Evolutionary conservation across 2,329 filamentous ascomycete species (phyloP).

Genomic region (Plectosphaerella plurivora): DNA sequence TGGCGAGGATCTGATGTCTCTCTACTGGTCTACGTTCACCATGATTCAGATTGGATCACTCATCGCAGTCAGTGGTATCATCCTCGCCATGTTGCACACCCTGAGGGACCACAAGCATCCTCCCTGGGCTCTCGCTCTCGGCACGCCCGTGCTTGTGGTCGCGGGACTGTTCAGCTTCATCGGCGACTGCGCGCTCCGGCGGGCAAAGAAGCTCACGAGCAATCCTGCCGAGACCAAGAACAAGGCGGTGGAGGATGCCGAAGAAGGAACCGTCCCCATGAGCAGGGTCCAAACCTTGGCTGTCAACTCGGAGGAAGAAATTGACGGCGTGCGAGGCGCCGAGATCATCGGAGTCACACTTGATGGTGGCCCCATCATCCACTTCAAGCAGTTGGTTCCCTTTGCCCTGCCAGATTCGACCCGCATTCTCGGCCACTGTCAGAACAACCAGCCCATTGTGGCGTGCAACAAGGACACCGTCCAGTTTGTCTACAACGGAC

Average conservation of each 20-base stretch:
- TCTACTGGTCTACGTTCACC: conserved; percentile 60
- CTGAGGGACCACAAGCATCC: conserved; percentile 46
- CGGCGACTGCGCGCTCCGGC: conserved; percentile 31
- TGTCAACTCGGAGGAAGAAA: conserved; percentile 18
- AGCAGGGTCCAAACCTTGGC: conserved; percentile 38
- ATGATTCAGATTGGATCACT: conserved; percentile 54
- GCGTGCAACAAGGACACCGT: conserved; percentile 30
- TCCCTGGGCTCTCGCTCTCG: conserved; percentile 55
- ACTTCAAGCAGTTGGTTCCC: conserved; percentile 30
- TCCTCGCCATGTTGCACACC: conserved; percentile 47
- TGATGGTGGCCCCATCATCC: conserved; percentile 41
- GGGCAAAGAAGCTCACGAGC: conserved; percentile 21
- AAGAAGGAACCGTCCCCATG: conserved; percentile 25
- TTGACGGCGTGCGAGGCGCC: conserved; percentile 20
- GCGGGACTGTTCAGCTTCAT: conserved; percentile 48
- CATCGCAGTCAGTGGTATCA: conserved; percentile 54
- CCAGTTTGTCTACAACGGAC: conserved; percentile 20
- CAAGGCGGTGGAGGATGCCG: conserved; percentile 13
- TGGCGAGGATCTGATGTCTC: conserved; percentile 53
- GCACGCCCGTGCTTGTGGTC: conserved; percentile 56
- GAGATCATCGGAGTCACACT: conserved; percentile 40
- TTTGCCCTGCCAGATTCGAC: conserved; percentile 23
- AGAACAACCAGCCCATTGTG: conserved; percentile 30
- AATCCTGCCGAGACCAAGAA: conserved; percentile 15
- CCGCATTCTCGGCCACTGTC: conserved; percentile 30